Base-by-base conservation (phyloP, 768 basidiomycete species). In the Crepidotus variabilis region DNA sequence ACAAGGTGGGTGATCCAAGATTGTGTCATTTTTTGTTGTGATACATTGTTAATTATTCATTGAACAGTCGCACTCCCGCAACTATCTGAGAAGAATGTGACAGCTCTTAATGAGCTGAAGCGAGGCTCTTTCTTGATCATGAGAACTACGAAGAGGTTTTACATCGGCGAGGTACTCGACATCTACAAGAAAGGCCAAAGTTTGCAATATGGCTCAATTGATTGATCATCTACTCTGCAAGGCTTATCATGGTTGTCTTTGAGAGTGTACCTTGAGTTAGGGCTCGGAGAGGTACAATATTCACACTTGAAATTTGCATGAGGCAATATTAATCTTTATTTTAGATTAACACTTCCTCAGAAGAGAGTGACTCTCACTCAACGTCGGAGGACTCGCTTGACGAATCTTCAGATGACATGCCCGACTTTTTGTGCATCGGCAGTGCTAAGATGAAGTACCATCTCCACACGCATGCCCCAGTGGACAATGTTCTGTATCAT, bases 151-250 rank as follows among this genome's bases (percentile, higher is more conserved):
- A 22, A 51, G n/a, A 20, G 50, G 18, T 7, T 51, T 6, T 51
- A 51, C 34, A 51, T 51, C 11, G 50, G 50, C 21, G n/a, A 51
- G 6, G 50, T 51, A 6, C 50, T 51, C 6, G 50, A 51, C 34
- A 22, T 51, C 22, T 51, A 51, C 23, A 51, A 51, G 24, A 51
- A 22, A 51, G 28, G 50, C 28, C 24, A 51, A 13, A 51, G 28
- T 14, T 51, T 23, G n/a, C 21, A 18, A 3, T 51, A 51, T 14
- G 50, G 50, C 24, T 51, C 50, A 5, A 23, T 51, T 11, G n/a
- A 24, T 4, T 13, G 28, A 2, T 22, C 50, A 14, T 24, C 50
- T 13, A 51, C 24, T 51, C 5, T 51, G 11, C 18, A 23, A 34
- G 50, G 34, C 6, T 6, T 51, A 2, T 24, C 50, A 2, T 51